phyloP scores from a whole-genome alignment of 2,329 filamentous ascomycete genomes.

The Pleomassaria siparia region DNA sequence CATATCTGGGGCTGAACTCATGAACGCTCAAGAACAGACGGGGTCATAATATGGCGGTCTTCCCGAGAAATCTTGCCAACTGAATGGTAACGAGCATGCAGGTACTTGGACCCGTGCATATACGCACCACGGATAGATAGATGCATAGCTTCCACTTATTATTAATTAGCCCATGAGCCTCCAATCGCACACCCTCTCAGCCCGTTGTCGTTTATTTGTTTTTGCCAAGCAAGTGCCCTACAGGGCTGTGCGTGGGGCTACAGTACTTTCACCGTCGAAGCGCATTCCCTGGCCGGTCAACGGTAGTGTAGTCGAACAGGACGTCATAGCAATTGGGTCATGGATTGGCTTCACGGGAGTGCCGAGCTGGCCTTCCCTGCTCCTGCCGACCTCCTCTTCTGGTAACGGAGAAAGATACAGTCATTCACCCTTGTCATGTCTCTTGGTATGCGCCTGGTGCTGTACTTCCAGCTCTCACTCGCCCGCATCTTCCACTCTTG shows the following conservation, averaged over 20 bases:
- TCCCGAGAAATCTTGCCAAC: slow-evolving; percentile 26
- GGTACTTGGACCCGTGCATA: slow-evolving; percentile 20
- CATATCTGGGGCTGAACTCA: slow-evolving; percentile 18
- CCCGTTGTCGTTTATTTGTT: slow-evolving; percentile 1
- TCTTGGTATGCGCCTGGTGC: background rate
- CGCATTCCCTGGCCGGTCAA: slow-evolving; percentile 20
- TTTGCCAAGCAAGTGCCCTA: slow-evolving; percentile 15
- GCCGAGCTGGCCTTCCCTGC: slow-evolving; percentile 23
- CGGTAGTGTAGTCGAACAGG: slow-evolving; percentile 8
- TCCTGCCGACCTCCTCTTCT: background rate
- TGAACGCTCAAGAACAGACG: slow-evolving; percentile 10
- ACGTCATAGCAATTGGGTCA: slow-evolving; percentile 26
- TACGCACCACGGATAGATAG: slow-evolving; percentile 14
- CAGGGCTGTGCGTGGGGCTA: slow-evolving; percentile 20
- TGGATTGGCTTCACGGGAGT: slow-evolving; percentile 25
- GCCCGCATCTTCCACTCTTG: slow-evolving; percentile 9
- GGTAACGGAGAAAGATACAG: background rate
- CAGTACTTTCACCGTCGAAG: slow-evolving; percentile 15
- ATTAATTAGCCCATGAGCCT: background rate
- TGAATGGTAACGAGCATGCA: slow-evolving; percentile 30
- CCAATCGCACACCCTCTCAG: slow-evolving; percentile 12
- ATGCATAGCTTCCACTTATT: too few species aligned
- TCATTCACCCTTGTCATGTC: background rate
- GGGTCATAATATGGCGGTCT: slow-evolving; percentile 21
- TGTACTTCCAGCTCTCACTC: slow-evolving; percentile 3